Base-by-base conservation (phyloP, 371 early-diverging fungal species). In the Apophysomyces elegans region DNA sequence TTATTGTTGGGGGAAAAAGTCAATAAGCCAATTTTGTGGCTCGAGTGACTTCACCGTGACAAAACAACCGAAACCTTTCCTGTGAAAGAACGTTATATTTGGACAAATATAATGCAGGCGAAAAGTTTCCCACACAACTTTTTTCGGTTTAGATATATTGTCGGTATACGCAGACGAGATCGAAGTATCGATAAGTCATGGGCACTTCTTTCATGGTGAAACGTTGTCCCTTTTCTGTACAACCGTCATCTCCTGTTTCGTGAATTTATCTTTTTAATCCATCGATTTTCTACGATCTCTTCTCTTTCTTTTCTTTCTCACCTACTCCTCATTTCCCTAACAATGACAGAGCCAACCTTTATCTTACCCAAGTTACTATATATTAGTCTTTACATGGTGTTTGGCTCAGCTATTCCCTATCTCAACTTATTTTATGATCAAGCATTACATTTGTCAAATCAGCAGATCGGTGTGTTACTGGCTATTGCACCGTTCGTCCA, bases 401-500 rank as follows among this genome's bases (percentile, higher is more conserved):
- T 75, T 76, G 4, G 75, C 77, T 43, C 78, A 75, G n/a, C 76
- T 71, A 16, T 50, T 18, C 77, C 79, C 12, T 82, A 82, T 46
- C 59, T 82, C 26, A 73, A 74, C 12, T 57, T 82, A 9, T 82
- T 75, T 45, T 82, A 79, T 61, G 74, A 76, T 46, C 70, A 76
- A 54, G 73, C 69, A 0, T 70, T 82, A 4, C 59, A 69, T 26
- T 76, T 82, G 47, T 79, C 82, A 21, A 74, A 76, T 16, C 70
- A 76, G 50, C 82, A 82, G 61, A 79, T 82, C 16, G 82, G 82
- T 0, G 36, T 79, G 45, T 68, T 77, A 2, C 64, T 82, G 5
- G 82, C 82, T 43, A 79, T 82, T 59, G 82, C 82, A 5, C 82
- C 82, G 1, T 82, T 82, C 62, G 68, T 82, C 43, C 79, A 82